Evolutionary conservation across 2,329 filamentous ascomycete species (phyloP).

Genomic region (Hypoxylon sp.): DNA sequence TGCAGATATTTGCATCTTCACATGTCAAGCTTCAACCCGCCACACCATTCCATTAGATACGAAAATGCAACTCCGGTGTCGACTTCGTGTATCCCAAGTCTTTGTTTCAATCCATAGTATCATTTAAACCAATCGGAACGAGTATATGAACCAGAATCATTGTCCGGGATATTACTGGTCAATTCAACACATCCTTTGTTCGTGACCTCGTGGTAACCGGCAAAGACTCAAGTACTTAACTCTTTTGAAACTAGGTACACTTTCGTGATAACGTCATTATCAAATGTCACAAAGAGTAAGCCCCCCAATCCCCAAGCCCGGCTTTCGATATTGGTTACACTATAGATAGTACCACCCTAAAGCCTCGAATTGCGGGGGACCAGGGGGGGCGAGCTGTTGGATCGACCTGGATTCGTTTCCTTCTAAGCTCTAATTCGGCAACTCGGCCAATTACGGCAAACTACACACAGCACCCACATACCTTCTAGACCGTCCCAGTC

Average conservation of each 20-base stretch:
- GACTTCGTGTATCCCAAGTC: not conserved
- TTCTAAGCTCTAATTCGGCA: conserved; percentile 56
- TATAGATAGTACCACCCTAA: conserved; percentile 13
- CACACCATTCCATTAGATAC: not conserved
- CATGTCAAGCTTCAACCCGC: conserved; percentile 26
- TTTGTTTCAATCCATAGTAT: not conserved
- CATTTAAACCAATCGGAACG: not conserved
- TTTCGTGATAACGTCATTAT: conserved; percentile 43
- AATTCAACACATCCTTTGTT: conserved; percentile 1
- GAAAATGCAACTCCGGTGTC: conserved; percentile 1
- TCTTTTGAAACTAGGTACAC: not conserved
- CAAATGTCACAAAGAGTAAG: conserved; percentile 42
- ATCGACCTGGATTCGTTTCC: conserved; percentile 29
- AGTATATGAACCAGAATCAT: not conserved
- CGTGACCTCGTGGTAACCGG: not conserved
- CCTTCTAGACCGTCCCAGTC: conserved; percentile 44
- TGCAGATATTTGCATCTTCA: conserved; percentile 34
- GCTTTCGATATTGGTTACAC: conserved; percentile 10
- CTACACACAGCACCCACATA: conserved; percentile 33
- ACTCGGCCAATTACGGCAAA: conserved; percentile 64
- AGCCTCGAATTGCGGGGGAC: conserved; percentile 42
- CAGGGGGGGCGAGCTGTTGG: conserved; percentile 30
- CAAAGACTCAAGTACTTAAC: not conserved
- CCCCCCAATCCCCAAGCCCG: conserved; percentile 23
- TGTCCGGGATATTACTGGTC: not conserved